Evolutionary conservation across 768 basidiomycete genomes (phyloP), one percentile per base, ranked within the genome.

Genomic region (Termitomyces sp.): DNA sequence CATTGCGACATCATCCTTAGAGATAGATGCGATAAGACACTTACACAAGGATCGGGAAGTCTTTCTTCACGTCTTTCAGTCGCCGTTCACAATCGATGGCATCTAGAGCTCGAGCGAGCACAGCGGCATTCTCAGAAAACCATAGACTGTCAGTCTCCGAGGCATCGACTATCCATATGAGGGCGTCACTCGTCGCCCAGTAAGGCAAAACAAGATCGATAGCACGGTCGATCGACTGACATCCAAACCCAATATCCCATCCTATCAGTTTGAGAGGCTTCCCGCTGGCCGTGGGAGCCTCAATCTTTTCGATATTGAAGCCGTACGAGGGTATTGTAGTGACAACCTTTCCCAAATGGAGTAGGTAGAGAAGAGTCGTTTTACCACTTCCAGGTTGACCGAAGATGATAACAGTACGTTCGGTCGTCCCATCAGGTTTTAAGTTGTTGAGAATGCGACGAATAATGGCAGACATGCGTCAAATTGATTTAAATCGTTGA

Each of bases 91-190:
- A 13, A 44, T 66, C 61, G 15, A 65, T 8, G 9, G 41, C 46
- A 10, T 29, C 69, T 36, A 84, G 60, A 65, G 81, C 70, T 46
- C 72, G 62, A 50, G 72, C 63, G 13, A 88, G 71, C 50, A 75
- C 73, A 51, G 83, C 77, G 5, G 78, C 74, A 41, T 81, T 84
- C 66, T 85, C 83, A 1, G 69, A 55, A 20, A 87, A 70, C 48
- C 48, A 49, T 33, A 20, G n/a, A 45, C 77, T 72, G n/a, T 51
- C 33, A 13, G 49, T 68, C 61, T 83, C 80, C 55, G 73, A 74
- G 39, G 79, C 79, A 66, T 88, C 84, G 31, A 88, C 81, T n/a
- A 85, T 72, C 77, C 84, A 87, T 62, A 88, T 78, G 65, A 87
- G 70, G 34, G 82, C 85, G 62, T 85, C 80, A 15, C 79, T 76